A percentile compares a stretch with the other conserved stretches of the same genome.
Evolutionary conservation across 345 rosid species (phyloP).

Genomic region (Dimocarpus longan): DNA sequence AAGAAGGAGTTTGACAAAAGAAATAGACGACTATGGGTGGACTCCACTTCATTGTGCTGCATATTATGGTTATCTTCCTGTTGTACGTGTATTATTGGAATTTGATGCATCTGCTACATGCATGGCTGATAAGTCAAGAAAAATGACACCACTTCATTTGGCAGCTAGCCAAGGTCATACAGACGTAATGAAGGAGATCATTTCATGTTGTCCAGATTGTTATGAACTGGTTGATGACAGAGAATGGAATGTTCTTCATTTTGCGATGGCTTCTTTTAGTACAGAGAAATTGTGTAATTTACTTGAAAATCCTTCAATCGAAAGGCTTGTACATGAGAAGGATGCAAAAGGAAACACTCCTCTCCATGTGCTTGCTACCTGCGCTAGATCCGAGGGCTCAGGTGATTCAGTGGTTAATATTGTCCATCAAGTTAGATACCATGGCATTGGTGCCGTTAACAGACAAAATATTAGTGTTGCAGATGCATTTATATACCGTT

Average conservation of each 20-base stretch:
- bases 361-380: neutral
- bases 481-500: too few relatives aligned
- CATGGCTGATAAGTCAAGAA: neutral
- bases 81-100: neutral
- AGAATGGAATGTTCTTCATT: slow-evolving; percentile 5
- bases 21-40: neutral
- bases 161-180: too few relatives aligned
- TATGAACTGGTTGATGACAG: too few relatives aligned
- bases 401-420: too few relatives aligned
- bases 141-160: slow-evolving; percentile 12
- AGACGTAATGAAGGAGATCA: too few relatives aligned
- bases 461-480: too few relatives aligned
- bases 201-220: too few relatives aligned
- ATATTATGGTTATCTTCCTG: neutral
- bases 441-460: too few relatives aligned
- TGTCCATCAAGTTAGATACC: too few relatives aligned
- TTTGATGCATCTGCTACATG: neutral
- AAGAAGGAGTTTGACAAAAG: neutral
- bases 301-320: neutral
- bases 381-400: neutral
- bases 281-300: neutral
- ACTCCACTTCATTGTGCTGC: slow-evolving; percentile 13
- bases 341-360: too few relatives aligned
- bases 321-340: too few relatives aligned
- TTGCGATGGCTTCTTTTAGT: slow-evolving; percentile 6